Evolutionary conservation across 106 monocot genomes (phyloP).

Genomic region (Cymbidium sinense): DNA sequence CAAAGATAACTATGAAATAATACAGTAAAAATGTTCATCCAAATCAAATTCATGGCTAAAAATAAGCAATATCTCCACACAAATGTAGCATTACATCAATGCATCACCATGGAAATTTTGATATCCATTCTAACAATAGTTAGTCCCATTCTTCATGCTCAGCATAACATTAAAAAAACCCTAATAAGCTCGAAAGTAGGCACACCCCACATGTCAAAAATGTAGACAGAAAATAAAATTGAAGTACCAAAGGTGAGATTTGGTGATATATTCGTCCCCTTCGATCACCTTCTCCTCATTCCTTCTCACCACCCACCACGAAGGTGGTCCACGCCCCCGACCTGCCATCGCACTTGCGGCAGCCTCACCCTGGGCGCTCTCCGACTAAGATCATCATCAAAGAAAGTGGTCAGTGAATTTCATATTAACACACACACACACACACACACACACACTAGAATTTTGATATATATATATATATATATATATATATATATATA

Average conservation of each 20-base stretch:
- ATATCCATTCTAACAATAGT: not conserved
- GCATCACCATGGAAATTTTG: not conserved
- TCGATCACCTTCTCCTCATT: slow-evolving; percentile 75
- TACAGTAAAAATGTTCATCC: no score
- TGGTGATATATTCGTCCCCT: not conserved
- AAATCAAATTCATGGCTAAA: no score
- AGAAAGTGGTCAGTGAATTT: not conserved
- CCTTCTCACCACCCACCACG: slow-evolving; percentile 82
- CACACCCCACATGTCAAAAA: not conserved
- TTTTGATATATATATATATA: no score
- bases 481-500: no score
- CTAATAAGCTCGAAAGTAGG: not conserved
- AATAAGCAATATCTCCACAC: no score
- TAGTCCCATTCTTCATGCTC: not conserved
- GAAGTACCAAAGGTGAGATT: not conserved
- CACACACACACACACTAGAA: no score
- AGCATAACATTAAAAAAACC: not conserved
- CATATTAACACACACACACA: no score
- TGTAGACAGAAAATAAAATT: not conserved
- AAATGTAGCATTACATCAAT: no score
- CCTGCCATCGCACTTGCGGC: slow-evolving; percentile 88
- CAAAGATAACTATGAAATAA: no score
- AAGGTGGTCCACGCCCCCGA: slow-evolving; percentile 57
- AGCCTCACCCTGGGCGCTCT: slow-evolving; percentile 96
- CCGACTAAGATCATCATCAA: slow-evolving; percentile 47